Conservation (phyloP, 176 grass and related monocot species). For the Aegilops speltoides region DNA sequence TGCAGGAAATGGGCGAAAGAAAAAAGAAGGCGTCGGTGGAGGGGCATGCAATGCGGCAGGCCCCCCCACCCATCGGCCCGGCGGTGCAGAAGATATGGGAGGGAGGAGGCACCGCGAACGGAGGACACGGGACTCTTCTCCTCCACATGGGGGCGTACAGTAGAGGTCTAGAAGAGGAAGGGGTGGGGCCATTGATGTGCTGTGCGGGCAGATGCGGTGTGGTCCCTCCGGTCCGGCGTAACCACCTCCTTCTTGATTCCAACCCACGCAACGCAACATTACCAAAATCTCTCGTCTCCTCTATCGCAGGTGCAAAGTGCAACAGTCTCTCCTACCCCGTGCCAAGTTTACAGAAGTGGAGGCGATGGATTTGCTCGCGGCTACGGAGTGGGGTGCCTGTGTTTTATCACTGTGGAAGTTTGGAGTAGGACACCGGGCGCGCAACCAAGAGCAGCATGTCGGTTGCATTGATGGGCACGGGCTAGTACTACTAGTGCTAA, state of each 20-base stretch:
- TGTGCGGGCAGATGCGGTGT: neutral
- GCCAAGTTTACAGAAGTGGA: neutral
- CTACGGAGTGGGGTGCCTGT: neutral
- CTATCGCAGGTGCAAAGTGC: neutral
- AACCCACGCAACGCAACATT: neutral
- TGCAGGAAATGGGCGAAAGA: neutral
- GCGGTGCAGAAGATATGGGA: neutral
- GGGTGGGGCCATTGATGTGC: neutral
- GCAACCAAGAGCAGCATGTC: neutral
- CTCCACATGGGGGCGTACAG: neutral
- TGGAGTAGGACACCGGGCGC: neutral
- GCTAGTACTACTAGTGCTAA: neutral
- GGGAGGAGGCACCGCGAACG: neutral
- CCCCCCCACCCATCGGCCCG: neutral
- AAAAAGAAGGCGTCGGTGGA: conserved; percentile 7
- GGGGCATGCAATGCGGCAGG: neutral
- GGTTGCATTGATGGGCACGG: neutral
- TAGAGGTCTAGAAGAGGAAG: neutral
- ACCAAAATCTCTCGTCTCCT: neutral
- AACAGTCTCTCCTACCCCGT: no score
- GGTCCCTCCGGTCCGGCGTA: neutral
- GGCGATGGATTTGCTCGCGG: neutral
- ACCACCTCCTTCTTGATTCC: neutral
- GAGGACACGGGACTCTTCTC: neutral
- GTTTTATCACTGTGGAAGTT: no score